phyloP scores from a whole-genome alignment of 1,284 basidiomycete genomes.

The Irpex rosettiformis region DNA sequence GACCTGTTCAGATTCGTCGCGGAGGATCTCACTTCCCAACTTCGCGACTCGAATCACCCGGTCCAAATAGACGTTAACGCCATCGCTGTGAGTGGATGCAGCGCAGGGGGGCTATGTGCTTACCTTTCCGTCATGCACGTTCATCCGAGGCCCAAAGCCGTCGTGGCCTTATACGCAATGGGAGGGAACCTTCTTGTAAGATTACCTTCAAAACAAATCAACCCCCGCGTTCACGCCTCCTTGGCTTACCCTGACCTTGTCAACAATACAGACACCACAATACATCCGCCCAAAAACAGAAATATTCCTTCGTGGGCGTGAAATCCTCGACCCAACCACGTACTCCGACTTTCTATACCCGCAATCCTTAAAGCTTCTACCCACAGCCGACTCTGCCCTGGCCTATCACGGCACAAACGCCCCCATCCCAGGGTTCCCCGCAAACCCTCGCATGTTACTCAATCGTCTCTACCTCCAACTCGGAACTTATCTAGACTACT shows the following conservation, averaged over 20 bases:
- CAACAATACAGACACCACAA: slow-evolving; percentile 29
- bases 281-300: slow-evolving; percentile 35
- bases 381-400: slow-evolving; percentile 42
- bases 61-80: slow-evolving; percentile 37
- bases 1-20: slow-evolving; percentile 50
- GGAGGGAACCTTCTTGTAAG: slow-evolving; percentile 56
- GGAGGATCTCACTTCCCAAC: slow-evolving; percentile 22
- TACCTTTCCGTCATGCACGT: slow-evolving; percentile 56
- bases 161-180: slow-evolving; percentile 60
- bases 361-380: slow-evolving; percentile 23
- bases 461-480: slow-evolving; percentile 55
- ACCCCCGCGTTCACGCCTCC: neutral
- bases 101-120: slow-evolving; percentile 61
- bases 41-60: slow-evolving; percentile 7
- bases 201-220: no score
- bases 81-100: slow-evolving; percentile 54
- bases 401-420: slow-evolving; percentile 44
- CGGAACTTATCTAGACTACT: slow-evolving; percentile 57
- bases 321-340: slow-evolving; percentile 33
- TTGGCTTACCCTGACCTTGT: neutral
- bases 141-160: slow-evolving; percentile 46
- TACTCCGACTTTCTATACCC: slow-evolving; percentile 33
- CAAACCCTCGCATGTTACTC: slow-evolving; percentile 60
- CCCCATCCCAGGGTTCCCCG: slow-evolving; percentile 51
- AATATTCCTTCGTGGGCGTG: slow-evolving; percentile 39